A percentile compares a stretch with the other conserved stretches of the same genome.
phyloP scores from a whole-genome alignment of 129 eudicot species.

The Silybum marianum region DNA sequence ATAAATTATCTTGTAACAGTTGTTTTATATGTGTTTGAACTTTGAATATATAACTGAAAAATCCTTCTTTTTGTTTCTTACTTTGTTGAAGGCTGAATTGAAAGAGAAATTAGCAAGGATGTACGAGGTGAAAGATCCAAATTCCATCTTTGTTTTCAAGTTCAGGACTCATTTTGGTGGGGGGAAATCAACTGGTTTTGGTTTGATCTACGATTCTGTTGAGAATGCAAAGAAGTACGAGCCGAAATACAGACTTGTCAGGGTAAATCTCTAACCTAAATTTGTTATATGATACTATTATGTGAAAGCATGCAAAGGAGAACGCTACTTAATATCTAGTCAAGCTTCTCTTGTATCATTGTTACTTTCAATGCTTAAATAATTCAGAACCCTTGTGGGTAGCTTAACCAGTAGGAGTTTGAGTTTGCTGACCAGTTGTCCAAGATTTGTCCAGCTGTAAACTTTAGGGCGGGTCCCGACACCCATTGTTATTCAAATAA shows the following conservation, averaged over 20 bases:
- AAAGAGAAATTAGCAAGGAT: slow-evolving; percentile 71
- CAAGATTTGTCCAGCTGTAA: not conserved
- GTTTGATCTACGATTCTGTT: slow-evolving; percentile 85
- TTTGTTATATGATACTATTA: not conserved
- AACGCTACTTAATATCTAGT: not conserved
- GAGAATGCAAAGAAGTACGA: slow-evolving; percentile 86
- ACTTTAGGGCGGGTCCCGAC: not conserved
- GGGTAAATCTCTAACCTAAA: slow-evolving; percentile 50
- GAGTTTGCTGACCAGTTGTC: not conserved
- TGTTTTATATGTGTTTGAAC: not conserved
- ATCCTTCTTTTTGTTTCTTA: not conserved
- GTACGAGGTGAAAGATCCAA: slow-evolving; percentile 75
- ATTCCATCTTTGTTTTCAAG: slow-evolving; percentile 78
- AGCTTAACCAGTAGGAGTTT: not conserved
- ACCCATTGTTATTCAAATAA: not conserved
- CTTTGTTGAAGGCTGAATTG: slow-evolving; percentile 61
- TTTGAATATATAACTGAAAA: not conserved
- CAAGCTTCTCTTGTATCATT: not conserved
- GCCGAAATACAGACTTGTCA: slow-evolving; percentile 85
- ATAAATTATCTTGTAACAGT: not conserved
- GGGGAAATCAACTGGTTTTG: slow-evolving; percentile 91
- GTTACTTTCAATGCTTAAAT: not conserved
- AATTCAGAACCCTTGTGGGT: not conserved
- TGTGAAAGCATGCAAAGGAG: not conserved
- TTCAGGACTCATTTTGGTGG: slow-evolving; percentile 93